Percentiles rank a stretch among this genome's conserved stretches.
Evolutionary conservation across 2,329 filamentous ascomycete species (phyloP).

Genomic region (Stachybotrys chlorohalonatus): DNA sequence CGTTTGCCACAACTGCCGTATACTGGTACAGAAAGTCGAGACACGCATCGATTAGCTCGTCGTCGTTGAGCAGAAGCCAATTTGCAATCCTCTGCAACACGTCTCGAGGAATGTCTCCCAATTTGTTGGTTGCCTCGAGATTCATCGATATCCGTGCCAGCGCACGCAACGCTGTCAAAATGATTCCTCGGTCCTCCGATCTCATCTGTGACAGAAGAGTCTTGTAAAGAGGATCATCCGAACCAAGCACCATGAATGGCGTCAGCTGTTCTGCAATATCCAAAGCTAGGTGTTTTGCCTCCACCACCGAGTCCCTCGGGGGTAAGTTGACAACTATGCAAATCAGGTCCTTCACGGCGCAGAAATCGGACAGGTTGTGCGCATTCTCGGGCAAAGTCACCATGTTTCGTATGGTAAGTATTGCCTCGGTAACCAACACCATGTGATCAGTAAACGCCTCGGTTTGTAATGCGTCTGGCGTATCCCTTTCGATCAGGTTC

Average conservation of each 20-base stretch:
- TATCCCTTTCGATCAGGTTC: slow-evolving; percentile 47
- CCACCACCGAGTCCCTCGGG: slow-evolving; percentile 59
- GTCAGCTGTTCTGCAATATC: slow-evolving; percentile 90
- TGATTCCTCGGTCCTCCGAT: slow-evolving; percentile 69
- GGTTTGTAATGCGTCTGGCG: slow-evolving; percentile 63
- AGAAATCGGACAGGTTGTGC: slow-evolving; percentile 65
- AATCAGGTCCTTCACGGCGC: slow-evolving; percentile 69
- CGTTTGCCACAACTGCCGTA: slow-evolving; percentile 76
- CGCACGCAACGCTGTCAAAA: slow-evolving; percentile 71
- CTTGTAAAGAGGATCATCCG: slow-evolving; percentile 69
- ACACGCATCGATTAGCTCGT: slow-evolving; percentile 79
- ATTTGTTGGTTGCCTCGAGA: slow-evolving; percentile 65
- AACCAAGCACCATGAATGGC: slow-evolving; percentile 64
- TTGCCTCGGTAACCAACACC: slow-evolving; percentile 74
- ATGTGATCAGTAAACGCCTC: slow-evolving; percentile 62
- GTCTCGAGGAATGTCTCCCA: slow-evolving; percentile 58
- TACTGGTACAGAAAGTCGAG: slow-evolving; percentile 96
- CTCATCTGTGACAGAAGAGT: slow-evolving; percentile 57
- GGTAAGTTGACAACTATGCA: slow-evolving; percentile 77
- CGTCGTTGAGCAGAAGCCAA: slow-evolving; percentile 76
- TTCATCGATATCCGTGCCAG: slow-evolving; percentile 85
- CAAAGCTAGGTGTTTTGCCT: slow-evolving; percentile 83
- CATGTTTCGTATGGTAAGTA: slow-evolving; percentile 89
- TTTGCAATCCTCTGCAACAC: slow-evolving; percentile 60
- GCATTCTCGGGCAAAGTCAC: slow-evolving; percentile 89